These are phyloP conservation scores for Trifolium subterraneum DNA, from an alignment of 306 rosid genomes.

Conservation along the genomic window DNA sequence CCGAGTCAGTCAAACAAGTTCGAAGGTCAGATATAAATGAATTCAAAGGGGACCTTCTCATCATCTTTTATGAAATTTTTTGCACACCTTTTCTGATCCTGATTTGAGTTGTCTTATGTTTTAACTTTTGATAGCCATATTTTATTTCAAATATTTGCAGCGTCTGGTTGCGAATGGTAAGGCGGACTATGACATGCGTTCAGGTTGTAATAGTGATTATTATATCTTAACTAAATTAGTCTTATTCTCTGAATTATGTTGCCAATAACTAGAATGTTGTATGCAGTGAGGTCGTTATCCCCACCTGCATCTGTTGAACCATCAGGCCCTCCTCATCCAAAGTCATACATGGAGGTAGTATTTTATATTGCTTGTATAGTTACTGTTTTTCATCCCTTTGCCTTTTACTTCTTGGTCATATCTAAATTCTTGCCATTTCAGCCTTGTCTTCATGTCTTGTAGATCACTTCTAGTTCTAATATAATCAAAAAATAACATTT, in stretches of 20 bases:
- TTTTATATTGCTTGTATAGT: conserved; percentile 21
- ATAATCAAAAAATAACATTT: conserved; percentile 16
- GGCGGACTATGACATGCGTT: conserved; percentile 59
- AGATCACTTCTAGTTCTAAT: conserved; percentile 3
- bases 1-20: conserved; percentile 54
- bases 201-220: conserved; percentile 58
- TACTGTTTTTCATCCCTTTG: conserved; percentile 21
- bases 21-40: conserved; percentile 63
- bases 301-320: conserved; percentile 75
- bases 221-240: conserved; percentile 21
- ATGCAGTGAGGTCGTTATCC: conserved; percentile 83
- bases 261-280: conserved; percentile 33
- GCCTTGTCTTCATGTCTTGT: conserved; percentile 18
- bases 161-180: conserved; percentile 69
- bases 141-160: conserved; percentile 53
- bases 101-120: conserved; percentile 30
- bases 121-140: conserved; percentile 13
- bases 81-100: conserved; percentile 25
- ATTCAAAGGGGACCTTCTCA: conserved; percentile 18
- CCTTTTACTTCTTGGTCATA: conserved; percentile 17
- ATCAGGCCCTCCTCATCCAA: conserved; percentile 72
- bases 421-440: conserved; percentile 10
- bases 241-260: conserved; percentile 35
- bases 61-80: conserved; percentile 29
- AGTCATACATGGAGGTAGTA: conserved; percentile 80